Conservation (phyloP, 352 stramenopile species). For the Globisporangium sylvaticum region DNA sequence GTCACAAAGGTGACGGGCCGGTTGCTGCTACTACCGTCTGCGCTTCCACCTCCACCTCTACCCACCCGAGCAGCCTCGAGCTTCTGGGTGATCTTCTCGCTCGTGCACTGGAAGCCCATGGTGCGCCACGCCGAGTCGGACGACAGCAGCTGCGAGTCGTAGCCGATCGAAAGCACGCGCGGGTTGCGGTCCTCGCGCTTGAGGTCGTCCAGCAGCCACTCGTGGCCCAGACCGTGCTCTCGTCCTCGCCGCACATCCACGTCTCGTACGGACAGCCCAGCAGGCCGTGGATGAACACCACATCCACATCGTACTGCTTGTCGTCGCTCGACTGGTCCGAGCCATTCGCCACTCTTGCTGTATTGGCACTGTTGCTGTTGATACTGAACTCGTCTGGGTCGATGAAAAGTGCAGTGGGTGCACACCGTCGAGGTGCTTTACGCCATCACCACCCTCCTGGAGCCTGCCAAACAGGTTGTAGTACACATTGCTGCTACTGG, state of each 20-base stretch:
- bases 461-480: constrained; percentile 45
- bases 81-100: constrained; percentile 56
- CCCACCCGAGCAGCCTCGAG: constrained; percentile 61
- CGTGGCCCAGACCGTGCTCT: constrained; percentile 55
- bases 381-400: constrained; percentile 4
- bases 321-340: constrained; percentile 20
- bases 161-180: constrained; percentile 75
- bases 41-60: constrained; percentile 10
- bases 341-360: neutral
- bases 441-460: constrained; percentile 18
- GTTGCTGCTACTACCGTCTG: constrained; percentile 6
- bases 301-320: constrained; percentile 55
- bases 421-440: constrained; percentile 69
- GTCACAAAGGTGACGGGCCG: constrained; percentile 82
- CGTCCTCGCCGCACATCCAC: constrained; percentile 69
- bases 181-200: constrained; percentile 49
- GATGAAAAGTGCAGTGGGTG: constrained; percentile 61
- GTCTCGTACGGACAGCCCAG: constrained; percentile 75
- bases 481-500: constrained; percentile 23
- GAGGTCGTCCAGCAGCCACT: constrained; percentile 69
- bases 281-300: constrained; percentile 83
- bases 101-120: constrained; percentile 70
- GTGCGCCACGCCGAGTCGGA: constrained; percentile 75
- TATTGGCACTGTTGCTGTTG: neutral
- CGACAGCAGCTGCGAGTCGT: constrained; percentile 73